phyloP scores from a whole-genome alignment of 371 early-diverging fungal genomes.

The Thermomucor indicae-seudaticae region DNA sequence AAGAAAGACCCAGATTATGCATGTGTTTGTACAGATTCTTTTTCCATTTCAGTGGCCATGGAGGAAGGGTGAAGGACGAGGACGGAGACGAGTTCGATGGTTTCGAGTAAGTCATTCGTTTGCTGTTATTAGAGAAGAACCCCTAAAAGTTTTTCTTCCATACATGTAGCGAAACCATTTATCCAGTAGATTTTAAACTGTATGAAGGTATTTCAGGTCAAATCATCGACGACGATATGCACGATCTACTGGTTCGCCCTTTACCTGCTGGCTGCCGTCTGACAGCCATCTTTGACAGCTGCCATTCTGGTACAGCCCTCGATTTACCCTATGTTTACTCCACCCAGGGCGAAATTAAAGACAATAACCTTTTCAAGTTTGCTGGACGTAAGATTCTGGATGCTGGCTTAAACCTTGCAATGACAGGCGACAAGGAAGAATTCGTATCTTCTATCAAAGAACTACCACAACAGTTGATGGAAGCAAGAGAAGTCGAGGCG shows the following conservation, averaged over 20 bases:
- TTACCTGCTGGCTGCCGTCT: conserved; percentile 78
- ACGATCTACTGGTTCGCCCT: conserved; percentile 74
- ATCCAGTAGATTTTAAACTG: conserved; percentile 77
- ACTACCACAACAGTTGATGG: conserved; percentile 42
- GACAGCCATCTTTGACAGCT: conserved; percentile 84
- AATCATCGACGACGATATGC: conserved; percentile 85
- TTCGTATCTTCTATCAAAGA: conserved; percentile 42
- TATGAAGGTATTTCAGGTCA: conserved; percentile 59
- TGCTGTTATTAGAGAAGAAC: neutral
- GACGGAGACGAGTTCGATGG: conserved; percentile 88
- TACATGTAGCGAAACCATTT: conserved; percentile 33
- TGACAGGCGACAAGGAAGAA: conserved; percentile 32
- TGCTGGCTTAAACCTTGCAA: conserved; percentile 52
- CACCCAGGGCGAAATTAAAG: conserved; percentile 62
- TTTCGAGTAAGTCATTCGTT: conserved; percentile 14
- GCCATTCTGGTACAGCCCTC: conserved; percentile 81
- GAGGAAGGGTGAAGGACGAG: conserved; percentile 61
- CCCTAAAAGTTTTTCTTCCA: too few relatives aligned
- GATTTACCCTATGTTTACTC: conserved; percentile 87
- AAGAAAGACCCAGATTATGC: too few relatives aligned
- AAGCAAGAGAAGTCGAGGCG: conserved; percentile 30
- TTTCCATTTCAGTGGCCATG: conserved; percentile 92
- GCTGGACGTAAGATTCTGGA: conserved; percentile 44
- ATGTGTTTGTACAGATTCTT: conserved; percentile 49
- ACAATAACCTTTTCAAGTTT: conserved; percentile 41